Evolutionary conservation across 768 basidiomycete species (phyloP).

Genomic region (Thelephora ganbajun): DNA sequence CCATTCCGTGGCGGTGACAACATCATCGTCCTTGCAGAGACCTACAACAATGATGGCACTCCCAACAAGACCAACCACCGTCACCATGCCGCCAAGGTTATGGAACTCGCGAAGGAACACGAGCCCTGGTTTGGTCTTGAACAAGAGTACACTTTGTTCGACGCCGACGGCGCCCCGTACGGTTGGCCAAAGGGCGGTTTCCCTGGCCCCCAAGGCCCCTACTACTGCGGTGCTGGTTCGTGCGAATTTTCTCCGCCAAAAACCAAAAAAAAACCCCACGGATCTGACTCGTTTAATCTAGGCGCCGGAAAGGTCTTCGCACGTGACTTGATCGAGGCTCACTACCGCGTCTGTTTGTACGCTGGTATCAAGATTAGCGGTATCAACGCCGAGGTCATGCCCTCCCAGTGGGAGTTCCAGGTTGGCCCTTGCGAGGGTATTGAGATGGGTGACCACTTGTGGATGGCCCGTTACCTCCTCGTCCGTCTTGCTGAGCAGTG

Average conservation of each 20-base stretch:
- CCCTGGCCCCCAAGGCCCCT: conserved; percentile 98
- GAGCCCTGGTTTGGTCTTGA: conserved; percentile 97
- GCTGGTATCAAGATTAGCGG: conserved; percentile 95
- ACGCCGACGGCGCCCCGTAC: conserved; percentile 77
- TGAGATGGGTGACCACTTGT: conserved; percentile 97
- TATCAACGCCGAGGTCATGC: conserved; percentile 99
- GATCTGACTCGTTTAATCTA: conserved; percentile 17
- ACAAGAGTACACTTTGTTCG: conserved; percentile 98
- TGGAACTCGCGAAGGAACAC: conserved; percentile 76
- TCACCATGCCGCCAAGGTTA: conserved; percentile 85
- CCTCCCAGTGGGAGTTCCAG: conserved; percentile 99
- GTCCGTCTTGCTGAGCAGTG: conserved; percentile 95
- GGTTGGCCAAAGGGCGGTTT: conserved; percentile 99
- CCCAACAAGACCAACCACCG: conserved; percentile 96
- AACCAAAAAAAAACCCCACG: not conserved
- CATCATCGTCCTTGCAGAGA: conserved; percentile 92
- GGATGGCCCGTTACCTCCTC: conserved; percentile 97
- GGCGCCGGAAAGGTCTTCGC: conserved; percentile 96
- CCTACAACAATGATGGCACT: conserved; percentile 98
- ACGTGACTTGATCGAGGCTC: conserved; percentile 97
- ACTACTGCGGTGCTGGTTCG: conserved; percentile 97
- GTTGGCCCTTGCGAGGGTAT: conserved; percentile 98
- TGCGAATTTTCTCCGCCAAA: conserved; percentile 6
- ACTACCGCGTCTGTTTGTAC: conserved; percentile 94
- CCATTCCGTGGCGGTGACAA: conserved; percentile 99